Evolutionary conservation across 2,329 filamentous ascomycete genomes (phyloP), one percentile per base, ranked within the genome.

Genomic region (Waltergamsia citrina): DNA sequence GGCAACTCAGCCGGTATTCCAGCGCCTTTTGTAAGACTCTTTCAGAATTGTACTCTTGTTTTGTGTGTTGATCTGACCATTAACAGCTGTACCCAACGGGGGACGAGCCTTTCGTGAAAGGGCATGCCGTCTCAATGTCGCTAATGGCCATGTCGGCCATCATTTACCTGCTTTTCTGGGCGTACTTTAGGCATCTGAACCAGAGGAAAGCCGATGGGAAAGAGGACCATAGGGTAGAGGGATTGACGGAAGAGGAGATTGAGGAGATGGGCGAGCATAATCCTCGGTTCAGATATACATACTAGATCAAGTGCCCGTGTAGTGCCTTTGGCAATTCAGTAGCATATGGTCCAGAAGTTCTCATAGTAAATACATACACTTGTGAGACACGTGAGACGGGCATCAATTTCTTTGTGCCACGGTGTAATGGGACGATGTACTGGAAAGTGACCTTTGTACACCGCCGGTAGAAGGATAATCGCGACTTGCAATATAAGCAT

Each of bases 1-100:
- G 76, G 75, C 9, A 81, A 82, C 44, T 63, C 67, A 36, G 67
- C 69, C 7, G 77, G 77, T 4, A 75, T 81, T 20, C 74, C 78
- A 57, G 67, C 71, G 4, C 71, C 72, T 3, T 81, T 78, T 28
- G 49, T 50, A 45, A 42, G 46, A 41, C 1, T 8, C 14, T 35
- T 14, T 6, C 1, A 20, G 12, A 2, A 3, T 6, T 19, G 10
- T 7, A 3, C 12, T 14, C 24, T n/a, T 32, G 12, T 15, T 30
- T 22, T 29, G 12, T n/a, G 3, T 16, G 11, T 26, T 21, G 17
- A 26, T 18, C 16, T 15, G 7, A 15, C n/a, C 6, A 7, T 16
- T 23, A 1, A 8, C 24, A 53, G 50, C 15, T 54, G 11, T 54
- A 53, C 29, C 37, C 39, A 33, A 51, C 46, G 1, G 20, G 23